Conservation (phyloP, 2,329 filamentous ascomycete genomes). For the Stachybotrys chlorohalonatus region DNA sequence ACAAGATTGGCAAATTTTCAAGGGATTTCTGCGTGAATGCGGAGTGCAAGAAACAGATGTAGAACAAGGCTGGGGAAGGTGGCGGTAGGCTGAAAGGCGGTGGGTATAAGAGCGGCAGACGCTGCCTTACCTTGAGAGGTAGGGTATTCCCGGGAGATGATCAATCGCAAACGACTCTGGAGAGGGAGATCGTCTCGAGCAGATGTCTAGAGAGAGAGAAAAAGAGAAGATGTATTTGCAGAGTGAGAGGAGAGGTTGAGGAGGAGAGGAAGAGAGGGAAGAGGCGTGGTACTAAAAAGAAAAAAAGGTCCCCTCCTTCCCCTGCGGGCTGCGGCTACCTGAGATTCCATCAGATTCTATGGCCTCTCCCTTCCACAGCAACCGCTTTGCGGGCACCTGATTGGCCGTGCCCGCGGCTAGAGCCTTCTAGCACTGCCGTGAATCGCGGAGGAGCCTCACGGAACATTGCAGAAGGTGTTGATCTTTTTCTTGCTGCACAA, state of each 20-base stretch:
- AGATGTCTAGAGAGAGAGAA: slow-evolving; percentile 13
- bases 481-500: too few species aligned
- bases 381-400: slow-evolving; percentile 10
- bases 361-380: slow-evolving; percentile 19
- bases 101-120: not conserved
- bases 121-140: slow-evolving; percentile 14
- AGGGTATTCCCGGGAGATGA: slow-evolving; percentile 1
- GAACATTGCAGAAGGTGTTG: not conserved
- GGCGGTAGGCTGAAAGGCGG: too few species aligned
- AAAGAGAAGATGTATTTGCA: slow-evolving; percentile 8
- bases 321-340: slow-evolving; percentile 13
- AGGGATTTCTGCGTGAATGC: not conserved
- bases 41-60: slow-evolving; percentile 7
- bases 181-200: not conserved
- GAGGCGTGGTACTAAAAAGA: slow-evolving; percentile 25
- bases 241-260: slow-evolving; percentile 10
- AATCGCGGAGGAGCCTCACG: not conserved
- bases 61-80: slow-evolving; percentile 2
- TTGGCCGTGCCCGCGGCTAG: slow-evolving; percentile 13
- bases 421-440: slow-evolving; percentile 13
- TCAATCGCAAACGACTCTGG: not conserved
- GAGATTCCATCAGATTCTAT: slow-evolving; percentile 39
- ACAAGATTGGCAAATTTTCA: not conserved
- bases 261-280: slow-evolving; percentile 14
- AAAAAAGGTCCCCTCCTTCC: slow-evolving; percentile 10